Base-by-base conservation (phyloP, 306 rosid genomes). In the Betula pendula region DNA sequence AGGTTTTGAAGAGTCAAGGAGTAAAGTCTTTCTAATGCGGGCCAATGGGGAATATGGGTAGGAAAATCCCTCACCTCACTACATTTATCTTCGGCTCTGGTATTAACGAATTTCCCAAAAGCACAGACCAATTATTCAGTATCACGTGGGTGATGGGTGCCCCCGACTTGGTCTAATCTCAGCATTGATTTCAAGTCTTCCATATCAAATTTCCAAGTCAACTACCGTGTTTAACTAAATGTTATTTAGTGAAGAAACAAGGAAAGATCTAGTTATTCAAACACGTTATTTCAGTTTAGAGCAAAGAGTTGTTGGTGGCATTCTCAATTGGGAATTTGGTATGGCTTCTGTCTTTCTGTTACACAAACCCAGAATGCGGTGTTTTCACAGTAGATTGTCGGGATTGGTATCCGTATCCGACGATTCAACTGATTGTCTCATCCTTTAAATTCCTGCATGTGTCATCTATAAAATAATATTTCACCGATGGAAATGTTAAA, bases 1-100 rank as follows among this genome's bases (percentile, higher is more conserved):
- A 47, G 60, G 43, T 19, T 80, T 79, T 75, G 77, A 81, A 51
- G 31, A 50, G 74, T 72, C 75, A 65, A 70, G 17, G 38, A 25
- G 73, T 77, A 56, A 43, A 58, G 88, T 78, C 85, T 43, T 58
- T 67, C 27, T 51, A 31, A 25, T 60, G 70, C 60, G 52, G 49
- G 73, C 69, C 82, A 62, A 70, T 70, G 44, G 56, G 51, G 80
- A 70, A 67, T 48, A 69, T 60, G 68, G 45, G 49, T 50, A 27
- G 74, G 74, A 73, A 79, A 71, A 51, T 71, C 22, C 25, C 76
- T 59, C 25, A 68, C 27, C 33, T 50, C 35, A 11, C 33, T 56
- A 16, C 17, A n/a, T n/a, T n/a, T 29, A 42, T 48, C n/a, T 17
- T 55, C 14, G 33, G 63, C 1, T 4, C 6, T 20, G 33, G 33